Base-by-base conservation (phyloP, 495 filamentous ascomycete genomes). In the Neohortaea acidophila region DNA sequence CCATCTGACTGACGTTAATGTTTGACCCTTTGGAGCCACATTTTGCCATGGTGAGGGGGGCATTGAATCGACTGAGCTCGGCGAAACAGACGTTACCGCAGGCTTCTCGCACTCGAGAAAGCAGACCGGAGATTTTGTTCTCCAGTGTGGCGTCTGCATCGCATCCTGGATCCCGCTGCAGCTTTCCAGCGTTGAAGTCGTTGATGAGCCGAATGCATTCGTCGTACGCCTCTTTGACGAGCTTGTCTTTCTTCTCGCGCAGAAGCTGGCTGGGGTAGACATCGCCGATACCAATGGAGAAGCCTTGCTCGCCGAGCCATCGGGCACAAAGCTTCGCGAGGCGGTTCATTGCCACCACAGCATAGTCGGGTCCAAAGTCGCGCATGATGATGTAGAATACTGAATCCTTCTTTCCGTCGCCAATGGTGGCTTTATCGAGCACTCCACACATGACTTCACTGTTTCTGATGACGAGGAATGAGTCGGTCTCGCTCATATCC, bases 1-100 rank as follows among this genome's bases (percentile, higher is more conserved):
- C 78, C 89, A 97, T 97, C 64, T 97, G 89, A 18, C 91, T 87
- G 33, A 97, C 89, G 65, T 97, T 97, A 68, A 96, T 93, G 53
- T 78, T 79, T 2, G 84, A 93, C 51, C 89, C 78, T 60, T 97
- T 97, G 25, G 89, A 94, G 22, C 89, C 89, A 7, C 82, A 94
- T 30, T 80, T 91, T 32, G 89, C 89, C 89, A 97, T 97, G 64
- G 93, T 79, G 50, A 94, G 64, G 8, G 89, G 85, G 2, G 89
- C 77, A 52, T 97, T 97, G 64, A 84, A 84, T 43, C 74, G 80
- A 63, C 82, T 89, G 37, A 97, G 67, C 36, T 85, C 82, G 11
- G 68, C 69, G 53, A 94, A 85, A 71, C 91, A 96, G 44, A 84
- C 78, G 40, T 85, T 74, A 65, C 87, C 89, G 35, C 86, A 86